Conservation (phyloP, 2,329 filamentous ascomycete genomes). For the Aspergillus fumigatiaffinis region DNA sequence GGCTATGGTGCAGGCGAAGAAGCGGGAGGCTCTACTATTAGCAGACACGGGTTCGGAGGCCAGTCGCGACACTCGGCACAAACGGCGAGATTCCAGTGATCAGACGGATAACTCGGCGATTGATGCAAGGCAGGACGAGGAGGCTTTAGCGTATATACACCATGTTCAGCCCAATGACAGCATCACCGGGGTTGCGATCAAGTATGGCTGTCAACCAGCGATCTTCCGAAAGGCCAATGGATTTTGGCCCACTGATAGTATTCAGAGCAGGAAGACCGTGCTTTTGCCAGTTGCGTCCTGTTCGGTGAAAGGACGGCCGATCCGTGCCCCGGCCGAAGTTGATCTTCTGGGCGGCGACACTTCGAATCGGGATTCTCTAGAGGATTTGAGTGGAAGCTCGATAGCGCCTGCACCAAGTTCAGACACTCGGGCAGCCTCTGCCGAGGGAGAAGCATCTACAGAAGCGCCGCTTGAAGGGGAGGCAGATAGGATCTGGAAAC, state of each 20-base stretch:
- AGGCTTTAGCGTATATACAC: constrained; percentile 87
- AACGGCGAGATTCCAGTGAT: constrained; percentile 45
- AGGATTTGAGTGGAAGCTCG: constrained; percentile 33
- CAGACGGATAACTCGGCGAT: constrained; percentile 22
- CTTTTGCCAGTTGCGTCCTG: constrained; percentile 87
- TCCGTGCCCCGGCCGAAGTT: constrained; percentile 30
- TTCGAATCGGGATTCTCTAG: constrained; percentile 15
- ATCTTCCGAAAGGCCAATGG: constrained; percentile 83
- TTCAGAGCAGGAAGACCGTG: constrained; percentile 77
- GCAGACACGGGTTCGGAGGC: constrained; percentile 39
- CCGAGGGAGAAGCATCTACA: constrained; percentile 7
- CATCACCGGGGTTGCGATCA: constrained; percentile 83
- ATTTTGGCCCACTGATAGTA: constrained; percentile 89
- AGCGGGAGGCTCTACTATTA: constrained; percentile 43
- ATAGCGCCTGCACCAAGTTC: constrained; percentile 23
- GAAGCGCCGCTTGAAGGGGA: constrained; percentile 40
- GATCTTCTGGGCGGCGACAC: constrained; percentile 24
- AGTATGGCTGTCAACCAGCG: constrained; percentile 81
- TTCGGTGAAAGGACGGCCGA: constrained; percentile 68
- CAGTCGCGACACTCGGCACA: constrained; percentile 37
- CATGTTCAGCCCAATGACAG: constrained; percentile 79
- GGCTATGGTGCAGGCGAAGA: constrained; percentile 46
- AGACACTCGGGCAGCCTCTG: constrained; percentile 1
- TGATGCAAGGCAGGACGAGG: constrained; percentile 56
- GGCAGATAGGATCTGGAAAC: constrained; percentile 70